Conservation (phyloP, 345 rosid genomes). For the Populus davidiana region DNA sequence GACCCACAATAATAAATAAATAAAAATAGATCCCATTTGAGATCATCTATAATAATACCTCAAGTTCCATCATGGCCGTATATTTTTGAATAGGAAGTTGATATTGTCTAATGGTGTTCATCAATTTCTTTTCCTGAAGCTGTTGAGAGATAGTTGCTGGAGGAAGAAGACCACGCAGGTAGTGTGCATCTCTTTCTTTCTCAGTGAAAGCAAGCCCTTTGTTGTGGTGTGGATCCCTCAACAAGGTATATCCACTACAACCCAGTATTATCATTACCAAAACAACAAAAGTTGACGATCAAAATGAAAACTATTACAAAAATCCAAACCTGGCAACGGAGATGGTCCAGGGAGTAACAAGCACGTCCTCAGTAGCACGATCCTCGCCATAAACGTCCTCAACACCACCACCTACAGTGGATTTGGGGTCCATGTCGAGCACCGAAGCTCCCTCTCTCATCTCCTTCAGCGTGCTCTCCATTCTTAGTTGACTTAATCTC, state of each 20-base stretch:
- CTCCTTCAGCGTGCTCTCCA: slow-evolving; percentile 62
- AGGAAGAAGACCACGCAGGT: slow-evolving; percentile 24
- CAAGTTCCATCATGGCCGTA: slow-evolving; percentile 26
- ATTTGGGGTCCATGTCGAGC: slow-evolving; percentile 49
- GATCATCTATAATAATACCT: neutral
- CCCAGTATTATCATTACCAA: neutral
- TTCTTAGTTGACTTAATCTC: slow-evolving; percentile 16
- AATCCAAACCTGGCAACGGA: slow-evolving; percentile 68
- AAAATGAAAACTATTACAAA: neutral
- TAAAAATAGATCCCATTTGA: no score
- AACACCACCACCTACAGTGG: slow-evolving; percentile 47
- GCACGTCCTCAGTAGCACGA: slow-evolving; percentile 63
- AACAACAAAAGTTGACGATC: neutral
- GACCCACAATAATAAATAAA: neutral
- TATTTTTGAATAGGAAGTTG: slow-evolving; percentile 25
- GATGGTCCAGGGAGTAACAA: slow-evolving; percentile 77
- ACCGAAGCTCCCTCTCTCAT: slow-evolving; percentile 39
- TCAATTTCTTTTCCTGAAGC: slow-evolving; percentile 26
- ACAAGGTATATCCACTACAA: slow-evolving; percentile 21
- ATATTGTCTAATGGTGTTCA: slow-evolving; percentile 21
- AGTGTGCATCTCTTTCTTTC: slow-evolving; percentile 26
- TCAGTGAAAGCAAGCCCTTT: slow-evolving; percentile 26
- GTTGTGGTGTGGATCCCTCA: slow-evolving; percentile 30
- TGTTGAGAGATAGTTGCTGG: slow-evolving; percentile 12
- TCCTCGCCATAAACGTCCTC: slow-evolving; percentile 70